A percentile compares a stretch with the other conserved stretches of the same genome.
Conservation (phyloP, 345 rosid species). For the Streptanthus diversifolius region DNA sequence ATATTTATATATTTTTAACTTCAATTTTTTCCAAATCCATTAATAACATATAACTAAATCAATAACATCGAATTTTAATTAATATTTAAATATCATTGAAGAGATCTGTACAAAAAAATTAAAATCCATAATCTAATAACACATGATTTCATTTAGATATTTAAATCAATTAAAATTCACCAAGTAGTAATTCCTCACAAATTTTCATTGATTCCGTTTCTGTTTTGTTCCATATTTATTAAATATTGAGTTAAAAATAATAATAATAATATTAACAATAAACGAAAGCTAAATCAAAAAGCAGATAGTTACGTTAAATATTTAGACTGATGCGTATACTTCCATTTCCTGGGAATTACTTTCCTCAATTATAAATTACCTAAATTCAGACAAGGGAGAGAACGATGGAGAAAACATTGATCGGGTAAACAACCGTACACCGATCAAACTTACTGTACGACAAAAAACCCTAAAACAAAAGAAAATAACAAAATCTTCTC, state of each 20-base stretch:
- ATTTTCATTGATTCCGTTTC: neutral
- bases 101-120: too few species aligned
- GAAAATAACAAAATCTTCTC: neutral
- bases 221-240: neutral
- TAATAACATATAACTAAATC: too few species aligned
- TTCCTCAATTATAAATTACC: neutral
- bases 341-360: neutral
- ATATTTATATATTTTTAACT: neutral
- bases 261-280: too few species aligned
- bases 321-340: neutral
- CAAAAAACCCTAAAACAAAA: conserved; percentile 15
- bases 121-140: neutral
- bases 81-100: too few species aligned
- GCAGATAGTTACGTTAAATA: too few species aligned
- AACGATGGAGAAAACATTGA: neutral
- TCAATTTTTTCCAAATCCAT: neutral
- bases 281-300: too few species aligned
- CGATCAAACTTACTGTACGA: conserved; percentile 21
- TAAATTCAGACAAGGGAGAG: neutral
- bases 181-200: neutral
- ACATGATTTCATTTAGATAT: neutral
- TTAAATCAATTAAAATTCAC: neutral
- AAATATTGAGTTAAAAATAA: too few species aligned
- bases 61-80: too few species aligned
- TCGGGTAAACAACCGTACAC: conserved; percentile 26